Percentiles rank a stretch among this genome's conserved stretches.
phyloP scores from a whole-genome alignment of 805 yeast genomes.

The Spathaspora girioi region DNA sequence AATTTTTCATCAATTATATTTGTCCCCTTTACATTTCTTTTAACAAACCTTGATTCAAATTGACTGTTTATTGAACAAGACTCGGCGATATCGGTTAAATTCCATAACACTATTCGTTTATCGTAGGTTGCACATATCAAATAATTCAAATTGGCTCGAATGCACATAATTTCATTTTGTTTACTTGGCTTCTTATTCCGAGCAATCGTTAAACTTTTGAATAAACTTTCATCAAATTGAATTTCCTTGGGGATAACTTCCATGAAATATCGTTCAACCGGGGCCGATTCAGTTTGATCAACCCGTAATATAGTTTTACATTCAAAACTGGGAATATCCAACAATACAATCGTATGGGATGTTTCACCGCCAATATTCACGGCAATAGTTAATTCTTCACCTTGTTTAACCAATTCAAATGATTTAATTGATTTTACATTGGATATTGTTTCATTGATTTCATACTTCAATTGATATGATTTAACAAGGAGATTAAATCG shows the following conservation, averaged over 20 bases:
- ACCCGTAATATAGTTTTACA: conserved; percentile 42
- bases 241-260: conserved; percentile 14
- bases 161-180: conserved; percentile 6
- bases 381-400: conserved; percentile 5
- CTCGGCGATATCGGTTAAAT: conserved; percentile 12
- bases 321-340: conserved; percentile 62
- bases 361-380: conserved; percentile 1
- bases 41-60: conserved; percentile 2
- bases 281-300: conserved; percentile 12
- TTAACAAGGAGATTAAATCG: conserved; percentile 60
- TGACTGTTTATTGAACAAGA: conserved; percentile 13
- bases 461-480: conserved; percentile 53
- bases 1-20: conserved; percentile 1
- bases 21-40: neutral
- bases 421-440: conserved; percentile 31
- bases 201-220: conserved; percentile 12
- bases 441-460: neutral
- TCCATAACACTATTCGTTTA: conserved; percentile 26
- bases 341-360: conserved; percentile 58
- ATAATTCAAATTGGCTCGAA: conserved; percentile 11
- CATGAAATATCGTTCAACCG: conserved; percentile 19
- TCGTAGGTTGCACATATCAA: conserved; percentile 25
- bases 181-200: neutral
- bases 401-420: conserved; percentile 30
- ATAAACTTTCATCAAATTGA: conserved; percentile 13